These are phyloP conservation scores for Dendrobium chrysotoxum DNA, from an alignment of 106 monocot genomes.

Conservation along the genomic window DNA sequence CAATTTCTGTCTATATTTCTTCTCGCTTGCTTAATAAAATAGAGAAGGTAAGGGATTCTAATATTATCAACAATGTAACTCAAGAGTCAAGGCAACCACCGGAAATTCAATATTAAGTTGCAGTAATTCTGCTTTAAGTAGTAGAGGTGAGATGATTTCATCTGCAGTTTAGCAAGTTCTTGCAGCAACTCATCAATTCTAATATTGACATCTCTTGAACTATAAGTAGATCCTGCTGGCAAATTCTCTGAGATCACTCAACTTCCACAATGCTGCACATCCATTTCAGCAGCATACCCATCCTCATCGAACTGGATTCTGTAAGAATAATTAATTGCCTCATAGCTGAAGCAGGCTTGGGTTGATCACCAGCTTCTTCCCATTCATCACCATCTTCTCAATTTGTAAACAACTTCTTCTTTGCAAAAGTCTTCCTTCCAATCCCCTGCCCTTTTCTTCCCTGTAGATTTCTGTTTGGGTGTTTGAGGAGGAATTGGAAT, in stretches of 20 bases:
- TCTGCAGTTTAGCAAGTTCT: neutral
- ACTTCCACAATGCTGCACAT: neutral
- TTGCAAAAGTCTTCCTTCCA: constrained; percentile 19
- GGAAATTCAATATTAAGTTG: constrained; percentile 5
- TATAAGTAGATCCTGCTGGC: neutral
- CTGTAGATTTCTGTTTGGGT: neutral
- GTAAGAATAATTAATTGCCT: neutral
- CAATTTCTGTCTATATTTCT: constrained; percentile 10
- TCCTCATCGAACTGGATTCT: neutral
- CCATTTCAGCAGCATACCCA: neutral
- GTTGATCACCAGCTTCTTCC: constrained; percentile 5
- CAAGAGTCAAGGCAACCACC: neutral
- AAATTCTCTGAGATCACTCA: neutral
- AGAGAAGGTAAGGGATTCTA: neutral
- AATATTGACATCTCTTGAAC: neutral
- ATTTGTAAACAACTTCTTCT: constrained; percentile 20
- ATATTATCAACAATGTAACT: constrained; percentile 7
- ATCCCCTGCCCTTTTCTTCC: constrained; percentile 5
- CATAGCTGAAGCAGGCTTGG: constrained; percentile 1
- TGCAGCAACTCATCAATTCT: constrained; percentile 3
- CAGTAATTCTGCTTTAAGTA: neutral
- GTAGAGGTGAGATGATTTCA: constrained; percentile 2
- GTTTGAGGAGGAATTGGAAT: constrained; percentile 13
- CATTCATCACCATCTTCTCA: constrained; percentile 1
- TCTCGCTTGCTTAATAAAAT: neutral